A percentile compares a stretch with the other conserved stretches of the same genome.
Evolutionary conservation across 2,329 filamentous ascomycete genomes (phyloP).

Genomic region (Cladorrhinum sp.): DNA sequence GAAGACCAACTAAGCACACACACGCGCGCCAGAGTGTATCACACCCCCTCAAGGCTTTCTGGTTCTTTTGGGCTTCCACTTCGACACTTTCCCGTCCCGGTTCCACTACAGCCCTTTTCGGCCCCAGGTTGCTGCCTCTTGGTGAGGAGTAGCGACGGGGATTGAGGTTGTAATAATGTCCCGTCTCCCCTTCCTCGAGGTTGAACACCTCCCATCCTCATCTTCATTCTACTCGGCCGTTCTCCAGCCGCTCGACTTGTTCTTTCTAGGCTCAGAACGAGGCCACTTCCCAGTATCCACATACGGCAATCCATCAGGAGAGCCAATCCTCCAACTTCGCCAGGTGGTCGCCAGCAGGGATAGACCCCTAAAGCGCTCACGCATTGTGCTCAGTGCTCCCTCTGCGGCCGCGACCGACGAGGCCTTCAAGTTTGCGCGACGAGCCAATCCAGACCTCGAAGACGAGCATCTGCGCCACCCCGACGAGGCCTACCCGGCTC

Average conservation of each 20-base stretch:
- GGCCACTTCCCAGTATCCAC: conserved; percentile 36
- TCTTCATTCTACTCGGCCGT: conserved; percentile 81
- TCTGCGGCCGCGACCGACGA: conserved; percentile 63
- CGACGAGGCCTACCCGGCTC: conserved; percentile 19
- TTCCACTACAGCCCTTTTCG: conserved; percentile 4
- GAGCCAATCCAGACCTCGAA: conserved; percentile 47
- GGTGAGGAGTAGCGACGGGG: conserved; percentile 4
- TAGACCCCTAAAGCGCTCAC: conserved; percentile 40
- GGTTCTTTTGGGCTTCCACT: conserved; percentile 4
- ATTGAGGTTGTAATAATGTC: conserved; percentile 29
- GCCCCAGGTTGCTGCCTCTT: conserved; percentile 14
- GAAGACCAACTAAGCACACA: neutral
- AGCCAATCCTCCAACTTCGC: conserved; percentile 45
- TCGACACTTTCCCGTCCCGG: conserved; percentile 4
- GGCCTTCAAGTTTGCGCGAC: conserved; percentile 68
- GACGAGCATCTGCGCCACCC: conserved; percentile 27
- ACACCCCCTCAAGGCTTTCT: conserved; percentile 5
- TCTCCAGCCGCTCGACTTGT: conserved; percentile 73
- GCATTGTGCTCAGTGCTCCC: conserved; percentile 65
- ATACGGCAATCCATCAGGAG: conserved; percentile 39
- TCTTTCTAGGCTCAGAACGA: conserved; percentile 52
- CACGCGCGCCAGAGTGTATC: neutral
- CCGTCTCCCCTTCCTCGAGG: conserved; percentile 52
- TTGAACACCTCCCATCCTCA: conserved; percentile 74
- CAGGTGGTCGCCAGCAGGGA: conserved; percentile 39